These are phyloP conservation scores for Allium cepa DNA, from an alignment of 106 monocot species.

Conservation along the genomic window DNA sequence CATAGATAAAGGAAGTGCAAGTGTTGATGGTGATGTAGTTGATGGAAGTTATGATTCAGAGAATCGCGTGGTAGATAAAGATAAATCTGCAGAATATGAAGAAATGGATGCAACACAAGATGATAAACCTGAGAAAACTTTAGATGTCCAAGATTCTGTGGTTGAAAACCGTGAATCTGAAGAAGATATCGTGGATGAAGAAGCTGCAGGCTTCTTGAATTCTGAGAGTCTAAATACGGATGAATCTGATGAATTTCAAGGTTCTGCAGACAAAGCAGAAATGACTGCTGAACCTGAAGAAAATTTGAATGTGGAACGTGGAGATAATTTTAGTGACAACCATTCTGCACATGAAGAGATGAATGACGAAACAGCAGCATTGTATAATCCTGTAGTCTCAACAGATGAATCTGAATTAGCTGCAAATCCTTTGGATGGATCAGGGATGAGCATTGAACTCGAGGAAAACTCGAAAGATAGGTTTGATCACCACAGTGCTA, in stretches of 20 bases:
- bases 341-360: too few relatives aligned
- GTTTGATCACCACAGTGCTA: too few relatives aligned
- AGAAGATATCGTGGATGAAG: not conserved
- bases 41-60: not conserved
- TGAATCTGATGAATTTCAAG: not conserved
- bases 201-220: not conserved
- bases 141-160: constrained; percentile 3
- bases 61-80: not conserved
- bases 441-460: too few relatives aligned
- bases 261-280: not conserved
- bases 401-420: too few relatives aligned
- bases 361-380: too few relatives aligned
- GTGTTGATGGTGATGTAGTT: not conserved
- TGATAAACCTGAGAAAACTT: not conserved
- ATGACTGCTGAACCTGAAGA: too few relatives aligned
- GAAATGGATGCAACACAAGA: not conserved
- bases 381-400: too few relatives aligned
- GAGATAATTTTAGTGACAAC: too few relatives aligned
- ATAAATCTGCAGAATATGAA: not conserved
- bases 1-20: not conserved
- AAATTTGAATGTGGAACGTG: too few relatives aligned
- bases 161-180: not conserved
- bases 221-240: not conserved
- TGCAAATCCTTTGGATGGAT: too few relatives aligned
- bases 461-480: too few relatives aligned